Base-by-base conservation (phyloP, 139 green algal species). In the Monoraphidium neglectum region DNA sequence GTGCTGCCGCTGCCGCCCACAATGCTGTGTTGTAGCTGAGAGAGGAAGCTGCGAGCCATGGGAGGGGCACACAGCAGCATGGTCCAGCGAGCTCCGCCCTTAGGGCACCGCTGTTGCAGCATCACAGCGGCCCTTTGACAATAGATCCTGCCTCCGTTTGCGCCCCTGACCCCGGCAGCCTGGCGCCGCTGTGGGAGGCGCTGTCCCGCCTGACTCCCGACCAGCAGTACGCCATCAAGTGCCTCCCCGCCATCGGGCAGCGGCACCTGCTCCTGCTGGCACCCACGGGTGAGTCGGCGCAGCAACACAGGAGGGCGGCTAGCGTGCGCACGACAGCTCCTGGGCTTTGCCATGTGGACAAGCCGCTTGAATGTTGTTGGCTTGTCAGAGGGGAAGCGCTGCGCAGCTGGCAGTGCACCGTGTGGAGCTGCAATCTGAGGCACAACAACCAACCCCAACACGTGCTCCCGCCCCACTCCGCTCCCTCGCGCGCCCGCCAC, bases 221-320 rank as follows among this genome's bases (percentile, higher is more conserved):
- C 70, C 43, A 86, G 40, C 74, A 74, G 24, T 89, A 73, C 65
- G 68, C 73, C 62, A 43, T 91, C n/a, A 51, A 82, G 35, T 71
- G 28, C 30, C 76, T 93, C 61, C 72, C 78, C 24, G 77, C 77
- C 65, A 87, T 93, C 16, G 72, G 77, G 43, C 88, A 93, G 68
- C 62, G 49, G 32, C 86, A 93, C 38, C 74, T 92, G 16, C 72
- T 93, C 54, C 33, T 61, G 40, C 35, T 81, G 40, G 38, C 78
- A 3, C 78, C 79, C 30, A 32, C 70, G 36, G 59, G 77, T 69
- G 26, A 37, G 28, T 0, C 4, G 24, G 40, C 57, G 1, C 3
- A 32, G 38, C 35, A 53, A 37, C 32, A 37, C 4, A 5, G 57
- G 57, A 37, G 43, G 53, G 68, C 59, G 69, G 51, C 49, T 54